Percentiles rank a stretch among this genome's conserved stretches.
phyloP scores from a whole-genome alignment of 768 basidiomycete species.

The Russula compacta region DNA sequence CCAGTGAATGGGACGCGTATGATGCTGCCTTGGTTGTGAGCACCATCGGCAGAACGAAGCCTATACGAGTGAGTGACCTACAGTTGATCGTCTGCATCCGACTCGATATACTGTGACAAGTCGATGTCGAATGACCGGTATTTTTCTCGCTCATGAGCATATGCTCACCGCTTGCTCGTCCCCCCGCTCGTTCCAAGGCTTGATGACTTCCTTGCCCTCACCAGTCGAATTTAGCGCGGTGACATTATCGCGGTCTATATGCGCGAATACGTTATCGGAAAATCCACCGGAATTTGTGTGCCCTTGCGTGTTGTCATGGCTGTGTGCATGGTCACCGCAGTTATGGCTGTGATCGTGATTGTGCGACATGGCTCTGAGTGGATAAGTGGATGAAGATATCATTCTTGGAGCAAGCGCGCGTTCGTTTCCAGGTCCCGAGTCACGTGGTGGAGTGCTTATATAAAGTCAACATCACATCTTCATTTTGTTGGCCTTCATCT shows the following conservation, averaged over 20 bases:
- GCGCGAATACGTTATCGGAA: constrained; percentile 60
- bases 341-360: constrained; percentile 39
- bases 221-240: constrained; percentile 61
- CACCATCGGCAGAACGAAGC: background rate
- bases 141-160: background rate
- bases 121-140: background rate
- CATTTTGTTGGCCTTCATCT: too few relatives aligned
- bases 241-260: constrained; percentile 76
- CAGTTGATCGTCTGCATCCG: constrained; percentile 89
- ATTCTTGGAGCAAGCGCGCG: too few relatives aligned
- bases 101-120: constrained; percentile 59
- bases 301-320: constrained; percentile 39
- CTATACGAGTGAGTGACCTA: constrained; percentile 27
- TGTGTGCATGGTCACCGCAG: constrained; percentile 49
- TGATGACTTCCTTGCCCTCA: constrained; percentile 55
- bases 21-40: constrained; percentile 40
- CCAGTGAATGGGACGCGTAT: constrained; percentile 82
- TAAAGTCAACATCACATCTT: background rate
- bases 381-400: background rate
- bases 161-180: constrained; percentile 57
- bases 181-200: constrained; percentile 75
- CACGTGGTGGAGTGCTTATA: background rate
- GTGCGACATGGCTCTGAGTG: constrained; percentile 37
- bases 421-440: background rate
- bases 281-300: constrained; percentile 38